Evolutionary conservation across 2,329 filamentous ascomycete species (phyloP), one percentile per base, ranked within the genome.

Genomic region (Tolypocladium endophyticum): DNA sequence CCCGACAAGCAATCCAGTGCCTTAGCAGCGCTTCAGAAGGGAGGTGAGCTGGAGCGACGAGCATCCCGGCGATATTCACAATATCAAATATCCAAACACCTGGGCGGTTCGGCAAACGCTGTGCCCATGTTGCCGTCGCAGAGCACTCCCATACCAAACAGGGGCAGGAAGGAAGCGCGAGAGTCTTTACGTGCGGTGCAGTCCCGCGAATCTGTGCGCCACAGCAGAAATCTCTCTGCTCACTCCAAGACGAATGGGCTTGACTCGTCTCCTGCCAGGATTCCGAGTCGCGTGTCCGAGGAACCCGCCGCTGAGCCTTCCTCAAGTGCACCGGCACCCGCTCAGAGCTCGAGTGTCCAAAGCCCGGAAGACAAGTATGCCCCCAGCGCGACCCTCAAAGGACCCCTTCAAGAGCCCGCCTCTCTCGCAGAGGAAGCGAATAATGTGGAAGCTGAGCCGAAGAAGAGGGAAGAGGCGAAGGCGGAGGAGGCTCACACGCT

Each of bases 51-150:
- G 56, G 94, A 99, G 74, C 85, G 94, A 70, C 84, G 94, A 70
- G 94, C 94, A 0, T 99, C 94, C 18, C 83, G 93, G 65, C 82
- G 94, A 68, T 99, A 97, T 71, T 97, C 94, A 2, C 89, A 92
- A 58, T 99, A 97, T 71, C 94, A 99, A 70, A 96, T 99, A 66
- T 90, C 91, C 54, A 97, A 97, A 70, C 92, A 96, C 68, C 79
- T 97, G 2, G 93, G 93, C 14, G 83, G 86, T 20, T 87, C 88
- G 45, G 83, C 89, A 20, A 92, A 87, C 73, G 91, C 90, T 25
- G 87, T 97, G 20, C 91, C 92, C 8, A 89, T 95, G 69, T 83
- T 97, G 25, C 92, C 93, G 33, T 80, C 89, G 35, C 91, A 95
- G 70, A 91, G 87, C 62, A 87, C 88, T 4, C 90, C 90, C 1